These are phyloP conservation scores for Puccinia brachypodii DNA, from an alignment of 1,284 basidiomycete genomes.

Conservation along the genomic window DNA sequence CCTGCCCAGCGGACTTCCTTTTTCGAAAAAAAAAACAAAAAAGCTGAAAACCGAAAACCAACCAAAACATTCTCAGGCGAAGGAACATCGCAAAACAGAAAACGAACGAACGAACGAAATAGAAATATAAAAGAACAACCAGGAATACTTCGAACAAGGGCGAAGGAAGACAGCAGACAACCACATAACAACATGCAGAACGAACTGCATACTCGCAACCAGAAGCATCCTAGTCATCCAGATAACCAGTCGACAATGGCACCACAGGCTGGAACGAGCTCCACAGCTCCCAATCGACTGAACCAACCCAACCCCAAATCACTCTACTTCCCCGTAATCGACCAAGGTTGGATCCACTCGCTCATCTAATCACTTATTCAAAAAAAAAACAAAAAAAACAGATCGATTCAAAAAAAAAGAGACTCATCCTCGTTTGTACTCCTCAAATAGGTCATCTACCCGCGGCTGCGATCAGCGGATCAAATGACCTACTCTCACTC, in stretches of 20 bases:
- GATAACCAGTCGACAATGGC: not conserved
- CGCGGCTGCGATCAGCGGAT: constrained; percentile 24
- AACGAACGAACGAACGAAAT: no score
- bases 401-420: no score
- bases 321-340: constrained; percentile 34
- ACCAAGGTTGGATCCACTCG: not conserved
- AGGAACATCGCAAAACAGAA: no score
- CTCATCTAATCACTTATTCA: not conserved
- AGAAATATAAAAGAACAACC: no score
- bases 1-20: no score
- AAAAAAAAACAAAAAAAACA: no score
- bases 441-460: constrained; percentile 12
- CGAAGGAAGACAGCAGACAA: no score
- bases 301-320: constrained; percentile 7
- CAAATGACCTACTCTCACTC: constrained; percentile 31
- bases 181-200: not conserved
- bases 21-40: no score
- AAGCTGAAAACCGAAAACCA: no score
- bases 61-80: no score
- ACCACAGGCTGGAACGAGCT: constrained; percentile 6
- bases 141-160: no score
- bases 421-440: not conserved
- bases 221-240: not conserved
- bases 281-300: not conserved
- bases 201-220: not conserved